phyloP scores from a whole-genome alignment of 306 rosid species.

The Trichosanthes truncata region DNA sequence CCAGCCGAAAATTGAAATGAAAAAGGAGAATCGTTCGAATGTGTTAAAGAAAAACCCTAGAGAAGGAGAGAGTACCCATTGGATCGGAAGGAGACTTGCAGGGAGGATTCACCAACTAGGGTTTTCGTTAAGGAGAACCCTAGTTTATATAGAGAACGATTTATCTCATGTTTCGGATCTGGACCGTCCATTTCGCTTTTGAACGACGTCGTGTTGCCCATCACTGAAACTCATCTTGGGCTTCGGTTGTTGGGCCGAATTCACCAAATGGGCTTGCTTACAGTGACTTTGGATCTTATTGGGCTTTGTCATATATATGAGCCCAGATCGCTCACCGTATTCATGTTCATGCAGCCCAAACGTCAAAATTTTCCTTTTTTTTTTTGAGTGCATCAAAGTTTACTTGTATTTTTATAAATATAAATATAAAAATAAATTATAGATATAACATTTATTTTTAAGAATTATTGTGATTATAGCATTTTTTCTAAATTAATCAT shows the following conservation, averaged over 20 bases:
- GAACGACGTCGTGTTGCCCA: background rate
- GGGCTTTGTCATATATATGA: background rate
- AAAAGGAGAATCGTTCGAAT: background rate
- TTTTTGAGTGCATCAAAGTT: too few species aligned
- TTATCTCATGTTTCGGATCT: background rate
- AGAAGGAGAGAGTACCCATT: constrained; percentile 4
- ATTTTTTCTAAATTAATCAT: too few species aligned
- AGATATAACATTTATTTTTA: too few species aligned
- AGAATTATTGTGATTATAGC: too few species aligned
- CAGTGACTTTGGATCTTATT: background rate
- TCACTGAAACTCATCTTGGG: background rate
- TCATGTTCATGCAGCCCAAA: background rate
- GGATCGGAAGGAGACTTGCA: background rate
- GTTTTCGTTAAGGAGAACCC: background rate
- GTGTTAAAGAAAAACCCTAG: background rate
- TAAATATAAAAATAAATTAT: too few species aligned
- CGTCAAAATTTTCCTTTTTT: too few species aligned
- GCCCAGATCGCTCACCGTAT: background rate
- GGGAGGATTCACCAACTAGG: background rate
- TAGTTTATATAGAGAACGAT: background rate
- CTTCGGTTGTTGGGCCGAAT: background rate
- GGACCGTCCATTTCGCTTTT: background rate
- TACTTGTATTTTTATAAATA: too few species aligned
- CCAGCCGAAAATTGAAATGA: background rate
- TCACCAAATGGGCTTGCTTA: background rate